These are phyloP conservation scores for Elsinoe arachidis DNA, from an alignment of 2,329 filamentous ascomycete species.

Conservation along the genomic window DNA sequence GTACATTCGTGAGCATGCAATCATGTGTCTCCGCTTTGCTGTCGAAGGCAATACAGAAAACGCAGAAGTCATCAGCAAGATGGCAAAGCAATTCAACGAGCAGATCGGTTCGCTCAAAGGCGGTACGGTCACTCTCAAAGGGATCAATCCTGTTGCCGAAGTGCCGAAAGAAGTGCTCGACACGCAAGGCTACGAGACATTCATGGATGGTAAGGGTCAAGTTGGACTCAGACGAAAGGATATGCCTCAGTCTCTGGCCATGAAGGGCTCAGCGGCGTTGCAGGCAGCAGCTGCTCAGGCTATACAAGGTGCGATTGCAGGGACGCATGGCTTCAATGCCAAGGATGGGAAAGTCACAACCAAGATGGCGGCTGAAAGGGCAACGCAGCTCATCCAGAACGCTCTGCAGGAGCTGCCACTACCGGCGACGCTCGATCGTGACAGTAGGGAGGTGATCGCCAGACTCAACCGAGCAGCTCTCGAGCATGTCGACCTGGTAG, in stretches of 20 bases:
- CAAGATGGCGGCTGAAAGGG: constrained; percentile 31
- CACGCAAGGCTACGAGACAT: constrained; percentile 42
- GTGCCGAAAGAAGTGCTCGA: constrained; percentile 42
- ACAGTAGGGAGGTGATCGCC: constrained; percentile 36
- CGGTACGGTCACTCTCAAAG: constrained; percentile 12
- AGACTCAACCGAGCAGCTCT: constrained; percentile 35
- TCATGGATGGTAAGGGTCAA: constrained; percentile 41
- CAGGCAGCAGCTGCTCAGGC: constrained; percentile 18
- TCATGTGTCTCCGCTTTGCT: constrained; percentile 73
- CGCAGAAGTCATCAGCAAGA: constrained; percentile 59
- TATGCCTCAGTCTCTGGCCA: constrained; percentile 15
- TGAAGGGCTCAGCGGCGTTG: constrained; percentile 12
- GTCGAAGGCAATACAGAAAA: constrained; percentile 63
- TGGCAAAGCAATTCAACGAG: constrained; percentile 30
- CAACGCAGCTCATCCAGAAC: constrained; percentile 40
- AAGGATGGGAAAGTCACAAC: constrained; percentile 18
- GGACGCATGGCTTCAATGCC: constrained; percentile 14
- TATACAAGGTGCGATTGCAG: constrained; percentile 19
- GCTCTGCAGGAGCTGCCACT: constrained; percentile 38
- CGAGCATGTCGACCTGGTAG: constrained; percentile 10
- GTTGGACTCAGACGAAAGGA: constrained; percentile 39
- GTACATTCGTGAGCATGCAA: constrained; percentile 85
- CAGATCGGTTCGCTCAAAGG: constrained; percentile 4
- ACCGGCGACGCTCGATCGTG: constrained; percentile 31
- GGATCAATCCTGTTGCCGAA: constrained; percentile 15